These are phyloP conservation scores for Fraxinus anomala DNA, from an alignment of 257 asterid genomes.

Conservation along the genomic window DNA sequence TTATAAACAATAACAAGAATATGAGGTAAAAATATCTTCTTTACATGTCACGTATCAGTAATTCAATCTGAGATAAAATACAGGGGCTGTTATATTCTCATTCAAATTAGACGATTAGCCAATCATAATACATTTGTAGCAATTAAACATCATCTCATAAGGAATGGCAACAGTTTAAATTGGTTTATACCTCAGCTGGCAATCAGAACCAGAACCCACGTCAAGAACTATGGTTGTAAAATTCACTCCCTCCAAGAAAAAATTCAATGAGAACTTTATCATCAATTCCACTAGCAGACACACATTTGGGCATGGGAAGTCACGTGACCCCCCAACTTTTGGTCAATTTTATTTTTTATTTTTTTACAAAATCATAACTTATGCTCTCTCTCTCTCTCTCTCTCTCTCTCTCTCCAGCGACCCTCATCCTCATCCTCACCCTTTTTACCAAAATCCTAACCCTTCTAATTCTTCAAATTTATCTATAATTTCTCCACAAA, in stretches of 20 bases:
- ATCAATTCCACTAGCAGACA: constrained; percentile 26
- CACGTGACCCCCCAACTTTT: too few species aligned
- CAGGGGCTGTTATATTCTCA: not conserved
- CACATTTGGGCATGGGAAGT: too few species aligned
- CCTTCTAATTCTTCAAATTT: too few species aligned
- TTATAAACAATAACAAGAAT: too few species aligned
- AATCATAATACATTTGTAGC: not conserved
- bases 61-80: not conserved
- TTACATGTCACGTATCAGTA: not conserved
- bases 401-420: too few species aligned
- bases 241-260: constrained; percentile 85
- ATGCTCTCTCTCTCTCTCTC: too few species aligned
- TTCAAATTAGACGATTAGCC: too few species aligned
- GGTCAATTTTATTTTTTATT: too few species aligned
- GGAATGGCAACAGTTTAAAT: not conserved
- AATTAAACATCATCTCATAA: not conserved
- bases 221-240: constrained; percentile 82
- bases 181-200: constrained; percentile 69
- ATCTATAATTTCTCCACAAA: too few species aligned
- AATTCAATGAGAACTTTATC: constrained; percentile 74
- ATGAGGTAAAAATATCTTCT: not conserved
- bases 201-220: constrained; percentile 62
- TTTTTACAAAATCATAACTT: too few species aligned
- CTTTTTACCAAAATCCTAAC: too few species aligned
- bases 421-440: too few species aligned